phyloP scores from a whole-genome alignment of 441 rosid genomes.

The Bocquillonia castaneifolia region DNA sequence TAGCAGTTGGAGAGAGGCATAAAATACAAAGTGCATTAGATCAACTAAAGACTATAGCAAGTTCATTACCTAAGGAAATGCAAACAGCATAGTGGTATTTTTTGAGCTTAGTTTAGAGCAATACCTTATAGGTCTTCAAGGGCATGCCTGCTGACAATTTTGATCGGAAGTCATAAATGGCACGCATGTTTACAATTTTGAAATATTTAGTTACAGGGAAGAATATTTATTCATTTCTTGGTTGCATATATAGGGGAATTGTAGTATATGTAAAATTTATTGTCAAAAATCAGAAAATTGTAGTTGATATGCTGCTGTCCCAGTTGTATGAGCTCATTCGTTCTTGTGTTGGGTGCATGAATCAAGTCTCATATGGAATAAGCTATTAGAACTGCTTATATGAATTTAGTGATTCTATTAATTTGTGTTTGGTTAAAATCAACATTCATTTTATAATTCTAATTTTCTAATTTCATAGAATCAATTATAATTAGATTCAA shows the following conservation, averaged over 20 bases:
- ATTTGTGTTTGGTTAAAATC: too few species aligned
- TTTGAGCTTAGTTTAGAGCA: too few species aligned
- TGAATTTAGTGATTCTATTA: too few species aligned
- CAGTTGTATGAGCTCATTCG: background rate
- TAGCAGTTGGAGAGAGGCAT: slow-evolving; percentile 59
- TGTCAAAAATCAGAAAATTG: background rate
- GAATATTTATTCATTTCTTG: background rate
- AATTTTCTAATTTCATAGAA: too few species aligned
- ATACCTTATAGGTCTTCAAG: background rate
- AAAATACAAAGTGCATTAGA: slow-evolving; percentile 41
- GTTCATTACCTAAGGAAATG: slow-evolving; percentile 16
- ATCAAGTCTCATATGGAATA: too few species aligned
- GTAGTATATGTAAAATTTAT: background rate
- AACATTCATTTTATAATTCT: too few species aligned
- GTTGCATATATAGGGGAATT: background rate
- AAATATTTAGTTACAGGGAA: background rate
- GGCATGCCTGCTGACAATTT: background rate
- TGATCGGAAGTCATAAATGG: background rate
- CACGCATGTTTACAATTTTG: background rate
- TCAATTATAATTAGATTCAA: too few species aligned
- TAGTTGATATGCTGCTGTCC: background rate
- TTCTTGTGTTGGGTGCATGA: too few species aligned
- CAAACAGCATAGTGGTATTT: slow-evolving; percentile 7
- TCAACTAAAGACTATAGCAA: slow-evolving; percentile 37
- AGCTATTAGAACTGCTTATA: too few species aligned